Conservation (phyloP, 2,329 filamentous ascomycete genomes). For the Botrytis sinoallii region DNA sequence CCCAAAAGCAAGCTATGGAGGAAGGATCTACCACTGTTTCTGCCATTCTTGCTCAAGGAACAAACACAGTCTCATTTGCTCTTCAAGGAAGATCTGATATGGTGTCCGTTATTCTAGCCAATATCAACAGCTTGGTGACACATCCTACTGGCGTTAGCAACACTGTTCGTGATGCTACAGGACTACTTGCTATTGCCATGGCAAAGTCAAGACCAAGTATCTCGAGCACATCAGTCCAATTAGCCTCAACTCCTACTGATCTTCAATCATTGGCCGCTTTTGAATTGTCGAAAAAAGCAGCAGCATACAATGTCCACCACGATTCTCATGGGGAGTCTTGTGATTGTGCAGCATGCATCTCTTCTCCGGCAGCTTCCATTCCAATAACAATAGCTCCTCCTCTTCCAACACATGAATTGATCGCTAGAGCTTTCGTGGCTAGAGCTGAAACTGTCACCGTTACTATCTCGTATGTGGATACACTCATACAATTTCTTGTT, state of each 20-base stretch:
- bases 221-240: neutral
- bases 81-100: slow-evolving; percentile 15
- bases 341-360: slow-evolving; percentile 13
- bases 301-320: neutral
- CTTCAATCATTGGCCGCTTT: slow-evolving; percentile 14
- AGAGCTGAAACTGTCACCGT: slow-evolving; percentile 11
- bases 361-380: neutral
- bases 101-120: slow-evolving; percentile 15
- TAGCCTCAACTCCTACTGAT: neutral
- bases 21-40: slow-evolving; percentile 14
- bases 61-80: slow-evolving; percentile 14
- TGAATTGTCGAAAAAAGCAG: slow-evolving; percentile 16
- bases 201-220: slow-evolving; percentile 9
- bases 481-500: neutral
- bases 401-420: slow-evolving; percentile 11
- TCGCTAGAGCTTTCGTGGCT: slow-evolving; percentile 6
- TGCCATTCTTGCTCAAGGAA: slow-evolving; percentile 16
- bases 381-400: slow-evolving; percentile 13
- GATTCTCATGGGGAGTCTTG: slow-evolving; percentile 7
- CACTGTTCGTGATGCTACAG: slow-evolving; percentile 13
- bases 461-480: slow-evolving; percentile 12
- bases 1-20: neutral
- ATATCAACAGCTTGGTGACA: slow-evolving; percentile 15
- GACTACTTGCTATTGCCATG: slow-evolving; percentile 18
- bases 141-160: slow-evolving; percentile 12